Evolutionary conservation across 108 stramenopile species (phyloP).

Genomic region (Fragilariopsis cylindrus): DNA sequence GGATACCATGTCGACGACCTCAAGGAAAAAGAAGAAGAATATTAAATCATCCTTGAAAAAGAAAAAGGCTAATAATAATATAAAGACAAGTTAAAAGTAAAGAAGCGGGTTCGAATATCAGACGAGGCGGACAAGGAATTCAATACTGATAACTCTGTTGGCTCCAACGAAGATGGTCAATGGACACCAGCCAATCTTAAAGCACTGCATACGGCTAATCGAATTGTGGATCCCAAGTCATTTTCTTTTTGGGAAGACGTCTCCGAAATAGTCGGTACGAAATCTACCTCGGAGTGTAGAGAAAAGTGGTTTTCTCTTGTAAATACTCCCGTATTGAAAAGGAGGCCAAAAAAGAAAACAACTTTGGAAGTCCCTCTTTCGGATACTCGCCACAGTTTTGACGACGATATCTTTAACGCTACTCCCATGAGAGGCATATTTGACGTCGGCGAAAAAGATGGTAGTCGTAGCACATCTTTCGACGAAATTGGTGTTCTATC

Average conservation of each 20-base stretch:
- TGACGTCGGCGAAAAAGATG: slow-evolving; percentile 1
- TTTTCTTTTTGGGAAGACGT: slow-evolving; percentile 57
- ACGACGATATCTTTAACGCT: slow-evolving; percentile 54
- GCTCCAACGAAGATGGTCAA: neutral
- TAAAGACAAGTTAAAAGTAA: neutral
- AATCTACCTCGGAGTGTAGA: slow-evolving; percentile 44
- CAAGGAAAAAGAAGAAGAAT: neutral
- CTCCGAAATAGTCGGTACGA: slow-evolving; percentile 33
- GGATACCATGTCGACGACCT: neutral
- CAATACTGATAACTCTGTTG: neutral
- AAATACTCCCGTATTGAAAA: slow-evolving; percentile 39
- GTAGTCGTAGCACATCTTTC: neutral
- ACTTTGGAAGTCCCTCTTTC: neutral
- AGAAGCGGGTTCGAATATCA: slow-evolving; percentile 9
- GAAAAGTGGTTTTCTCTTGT: slow-evolving; percentile 58
- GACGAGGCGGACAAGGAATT: neutral
- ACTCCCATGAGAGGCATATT: slow-evolving; percentile 47
- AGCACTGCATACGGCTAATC: slow-evolving; percentile 31
- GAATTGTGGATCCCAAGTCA: slow-evolving; percentile 53
- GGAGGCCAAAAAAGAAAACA: slow-evolving; percentile 2
- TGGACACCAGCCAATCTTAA: slow-evolving; percentile 22
- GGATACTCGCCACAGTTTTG: neutral
- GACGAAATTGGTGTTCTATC: slow-evolving; percentile 7
- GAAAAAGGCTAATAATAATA: neutral
- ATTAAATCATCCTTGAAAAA: slow-evolving; percentile 4